phyloP scores from a whole-genome alignment of 2,329 filamentous ascomycete genomes.

The Stromatinia cepivora region DNA sequence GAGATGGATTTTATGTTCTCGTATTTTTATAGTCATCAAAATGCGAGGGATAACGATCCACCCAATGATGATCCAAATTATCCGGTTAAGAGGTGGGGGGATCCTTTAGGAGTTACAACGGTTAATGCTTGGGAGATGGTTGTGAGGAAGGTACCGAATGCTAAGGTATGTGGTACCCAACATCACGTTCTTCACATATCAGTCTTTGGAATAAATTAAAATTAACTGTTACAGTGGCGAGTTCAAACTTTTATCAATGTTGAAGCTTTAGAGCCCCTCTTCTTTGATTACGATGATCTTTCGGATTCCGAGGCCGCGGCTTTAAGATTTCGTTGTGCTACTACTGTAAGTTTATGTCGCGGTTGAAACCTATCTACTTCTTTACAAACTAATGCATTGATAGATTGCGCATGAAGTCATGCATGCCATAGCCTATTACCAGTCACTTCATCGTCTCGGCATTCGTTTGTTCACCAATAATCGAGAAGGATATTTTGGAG shows the following conservation, averaged over 20 bases:
- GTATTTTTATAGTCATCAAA: slow-evolving; percentile 3
- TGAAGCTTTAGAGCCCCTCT: neutral
- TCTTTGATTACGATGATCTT: neutral
- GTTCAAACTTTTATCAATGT: slow-evolving; percentile 8
- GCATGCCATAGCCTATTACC: slow-evolving; percentile 16
- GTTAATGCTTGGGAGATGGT: slow-evolving; percentile 11
- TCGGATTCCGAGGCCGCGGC: neutral
- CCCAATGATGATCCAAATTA: neutral
- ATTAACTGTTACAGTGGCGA: neutral
- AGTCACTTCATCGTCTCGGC: slow-evolving; percentile 5
- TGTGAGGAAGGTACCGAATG: neutral
- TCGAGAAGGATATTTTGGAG: slow-evolving; percentile 7
- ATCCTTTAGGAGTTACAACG: neutral
- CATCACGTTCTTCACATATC: neutral
- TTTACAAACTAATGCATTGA: neutral
- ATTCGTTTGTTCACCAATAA: neutral
- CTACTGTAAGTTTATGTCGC: neutral
- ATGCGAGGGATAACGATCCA: neutral
- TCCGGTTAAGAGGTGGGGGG: neutral
- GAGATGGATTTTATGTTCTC: slow-evolving; percentile 11
- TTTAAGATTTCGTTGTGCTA: neutral
- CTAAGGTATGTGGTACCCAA: neutral
- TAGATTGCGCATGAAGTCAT: slow-evolving; percentile 13
- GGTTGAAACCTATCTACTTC: too few relatives aligned
- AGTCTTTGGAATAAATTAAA: neutral